These are phyloP conservation scores for Tulasnella sp. DNA, from an alignment of 768 basidiomycete species.

Conservation along the genomic window DNA sequence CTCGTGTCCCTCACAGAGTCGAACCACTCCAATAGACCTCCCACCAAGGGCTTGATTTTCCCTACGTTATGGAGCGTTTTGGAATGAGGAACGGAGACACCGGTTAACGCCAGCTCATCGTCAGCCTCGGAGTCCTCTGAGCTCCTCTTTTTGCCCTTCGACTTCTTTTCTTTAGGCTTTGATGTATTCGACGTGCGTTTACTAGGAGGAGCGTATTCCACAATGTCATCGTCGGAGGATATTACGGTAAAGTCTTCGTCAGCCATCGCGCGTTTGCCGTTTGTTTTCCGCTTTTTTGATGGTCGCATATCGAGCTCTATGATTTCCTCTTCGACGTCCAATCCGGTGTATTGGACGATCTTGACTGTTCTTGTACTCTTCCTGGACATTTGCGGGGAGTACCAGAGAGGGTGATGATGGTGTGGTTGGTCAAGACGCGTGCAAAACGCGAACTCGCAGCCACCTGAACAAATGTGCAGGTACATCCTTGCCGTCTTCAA, in stretches of 20 bases:
- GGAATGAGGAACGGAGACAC: not conserved
- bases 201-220: not conserved
- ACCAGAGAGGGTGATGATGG: not conserved
- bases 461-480: not conserved
- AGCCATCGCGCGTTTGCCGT: not conserved
- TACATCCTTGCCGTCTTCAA: not conserved
- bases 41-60: not conserved
- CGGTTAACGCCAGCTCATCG: not conserved
- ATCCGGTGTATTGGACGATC: not conserved
- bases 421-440: not conserved
- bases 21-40: slow-evolving; percentile 46
- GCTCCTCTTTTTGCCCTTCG: not conserved
- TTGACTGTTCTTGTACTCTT: not conserved
- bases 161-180: not conserved
- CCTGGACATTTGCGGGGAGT: not conserved
- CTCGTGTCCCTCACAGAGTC: slow-evolving; percentile 49
- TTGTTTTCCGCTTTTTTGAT: not conserved
- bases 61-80: not conserved
- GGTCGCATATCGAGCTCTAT: not conserved
- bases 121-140: not conserved
- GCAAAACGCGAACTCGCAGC: not conserved
- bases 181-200: not conserved
- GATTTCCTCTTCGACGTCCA: not conserved
- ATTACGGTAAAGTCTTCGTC: not conserved
- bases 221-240: not conserved